These are phyloP conservation scores for Spathaspora sp. DNA, from an alignment of 1,139 yeast genomes.

Conservation along the genomic window DNA sequence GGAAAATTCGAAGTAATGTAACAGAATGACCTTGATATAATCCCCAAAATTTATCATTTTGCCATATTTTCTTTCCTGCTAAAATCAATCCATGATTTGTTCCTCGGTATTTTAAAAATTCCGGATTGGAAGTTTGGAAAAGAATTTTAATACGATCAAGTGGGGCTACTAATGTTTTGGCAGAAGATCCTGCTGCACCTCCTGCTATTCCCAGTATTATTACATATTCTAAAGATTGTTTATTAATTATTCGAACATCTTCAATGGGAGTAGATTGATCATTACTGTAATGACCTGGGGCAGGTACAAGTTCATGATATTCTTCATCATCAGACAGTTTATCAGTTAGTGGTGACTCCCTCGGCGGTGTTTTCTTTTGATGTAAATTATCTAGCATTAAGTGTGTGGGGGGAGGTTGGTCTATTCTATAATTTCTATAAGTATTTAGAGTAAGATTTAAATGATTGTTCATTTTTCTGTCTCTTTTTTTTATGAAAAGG, in stretches of 20 bases:
- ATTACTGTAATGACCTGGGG: constrained; percentile 15
- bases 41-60: constrained; percentile 74
- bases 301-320: constrained; percentile 7
- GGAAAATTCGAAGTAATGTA: constrained; percentile 85
- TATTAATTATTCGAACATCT: constrained; percentile 37
- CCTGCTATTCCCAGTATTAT: constrained; percentile 89
- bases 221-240: constrained; percentile 75
- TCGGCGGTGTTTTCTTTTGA: not conserved
- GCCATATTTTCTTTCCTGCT: constrained; percentile 70
- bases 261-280: constrained; percentile 33
- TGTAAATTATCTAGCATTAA: not conserved
- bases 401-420: no score
- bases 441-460: not conserved
- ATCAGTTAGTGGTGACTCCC: not conserved
- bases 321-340: not conserved
- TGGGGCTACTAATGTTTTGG: constrained; percentile 94
- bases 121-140: constrained; percentile 94
- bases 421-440: not conserved
- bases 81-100: constrained; percentile 70
- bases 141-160: constrained; percentile 90
- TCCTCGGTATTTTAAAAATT: constrained; percentile 77
- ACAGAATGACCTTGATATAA: constrained; percentile 96
- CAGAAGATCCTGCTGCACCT: constrained; percentile 93
- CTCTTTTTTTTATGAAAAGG: not conserved
- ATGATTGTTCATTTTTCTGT: not conserved